Evolutionary conservation across 257 asterid species (phyloP).

Genomic region (Rhazya stricta): DNA sequence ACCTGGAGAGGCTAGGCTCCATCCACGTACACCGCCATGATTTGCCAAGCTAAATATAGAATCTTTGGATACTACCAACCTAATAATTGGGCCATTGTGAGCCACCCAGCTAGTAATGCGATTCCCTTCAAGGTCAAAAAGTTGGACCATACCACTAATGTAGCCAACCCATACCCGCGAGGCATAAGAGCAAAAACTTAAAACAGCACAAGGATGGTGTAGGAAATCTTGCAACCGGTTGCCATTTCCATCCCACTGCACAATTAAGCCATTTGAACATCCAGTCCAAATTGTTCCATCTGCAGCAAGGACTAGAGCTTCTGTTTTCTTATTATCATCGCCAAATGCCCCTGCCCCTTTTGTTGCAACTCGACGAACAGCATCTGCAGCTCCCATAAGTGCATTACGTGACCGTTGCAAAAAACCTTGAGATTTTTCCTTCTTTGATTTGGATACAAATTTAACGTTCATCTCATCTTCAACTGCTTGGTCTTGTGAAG

Average conservation of each 20-base stretch:
- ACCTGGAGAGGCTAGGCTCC: constrained; percentile 87
- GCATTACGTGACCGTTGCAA: constrained; percentile 91
- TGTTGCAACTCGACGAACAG: constrained; percentile 84
- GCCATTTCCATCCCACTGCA: constrained; percentile 98
- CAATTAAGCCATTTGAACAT: constrained; percentile 69
- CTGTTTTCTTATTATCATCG: constrained; percentile 73
- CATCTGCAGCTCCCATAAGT: constrained; percentile 96
- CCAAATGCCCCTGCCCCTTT: constrained; percentile 68
- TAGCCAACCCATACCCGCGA: constrained; percentile 84
- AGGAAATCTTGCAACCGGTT: constrained; percentile 65
- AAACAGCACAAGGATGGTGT: constrained; percentile 72
- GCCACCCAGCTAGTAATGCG: constrained; percentile 68
- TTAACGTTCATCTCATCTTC: constrained; percentile 79
- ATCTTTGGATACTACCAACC: constrained; percentile 57
- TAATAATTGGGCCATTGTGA: constrained; percentile 74
- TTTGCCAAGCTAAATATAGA: constrained; percentile 74
- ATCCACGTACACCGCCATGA: constrained; percentile 96
- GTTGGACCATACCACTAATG: constrained; percentile 70
- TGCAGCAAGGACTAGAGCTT: constrained; percentile 61
- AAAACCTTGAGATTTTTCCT: constrained; percentile 84
- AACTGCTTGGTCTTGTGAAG: constrained; percentile 52
- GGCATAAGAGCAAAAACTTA: constrained; percentile 65
- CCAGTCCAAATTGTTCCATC: constrained; percentile 93
- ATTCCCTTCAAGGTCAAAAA: constrained; percentile 79
- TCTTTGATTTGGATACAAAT: constrained; percentile 63